Base-by-base conservation (phyloP, 306 rosid species). In the Prosopis cineraria region DNA sequence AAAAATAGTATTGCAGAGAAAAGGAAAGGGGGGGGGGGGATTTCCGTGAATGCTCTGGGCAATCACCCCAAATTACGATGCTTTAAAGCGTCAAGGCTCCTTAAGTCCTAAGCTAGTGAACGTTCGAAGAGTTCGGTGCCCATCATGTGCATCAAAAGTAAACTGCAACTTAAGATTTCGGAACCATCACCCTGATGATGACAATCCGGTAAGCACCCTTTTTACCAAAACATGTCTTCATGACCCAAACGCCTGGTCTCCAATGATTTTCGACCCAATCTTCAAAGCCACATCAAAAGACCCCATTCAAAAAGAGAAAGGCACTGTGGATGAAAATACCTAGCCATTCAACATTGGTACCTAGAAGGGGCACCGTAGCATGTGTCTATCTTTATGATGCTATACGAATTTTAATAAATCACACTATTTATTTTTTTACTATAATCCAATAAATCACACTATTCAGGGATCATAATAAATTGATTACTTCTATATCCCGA, bases 91-190 rank as follows among this genome's bases (percentile, higher is more conserved):
- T 0, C 13, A 41, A 9, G 63, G 17, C 6, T 37, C 40, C 22
- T 20, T 25, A 14, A 56, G 29, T 25, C 40, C 55, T 25, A 14
- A 37, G 55, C 40, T 56, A 55, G 41, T 37, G 24, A 45, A 1
- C 3, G 29, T 43, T 13, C 10, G 8, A 13, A 22, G 27, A 17
- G 50, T 60, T 59, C 10, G 37, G 72, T 60, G n/a, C 65, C 7
- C 66, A 25, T 62, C 78, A 71, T 71, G 77, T 50, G 58, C 71
- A 19, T 62, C 77, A 70, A 60, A 70, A 59, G 44, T 60, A 19
- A 39, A 41, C 29, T 13, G 69, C 63, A 14, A 48, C 68, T n/a
- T 24, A 36, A 50, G 44, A 10, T 67, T 37, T 77, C 13, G 53
- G 58, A 62, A 79, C 73, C 73, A 71, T 72, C 47, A 62, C 72